Percentiles rank a stretch among this genome's conserved stretches.
phyloP scores from a whole-genome alignment of 2,329 filamentous ascomycete genomes.

The Pseudocercospora musae region DNA sequence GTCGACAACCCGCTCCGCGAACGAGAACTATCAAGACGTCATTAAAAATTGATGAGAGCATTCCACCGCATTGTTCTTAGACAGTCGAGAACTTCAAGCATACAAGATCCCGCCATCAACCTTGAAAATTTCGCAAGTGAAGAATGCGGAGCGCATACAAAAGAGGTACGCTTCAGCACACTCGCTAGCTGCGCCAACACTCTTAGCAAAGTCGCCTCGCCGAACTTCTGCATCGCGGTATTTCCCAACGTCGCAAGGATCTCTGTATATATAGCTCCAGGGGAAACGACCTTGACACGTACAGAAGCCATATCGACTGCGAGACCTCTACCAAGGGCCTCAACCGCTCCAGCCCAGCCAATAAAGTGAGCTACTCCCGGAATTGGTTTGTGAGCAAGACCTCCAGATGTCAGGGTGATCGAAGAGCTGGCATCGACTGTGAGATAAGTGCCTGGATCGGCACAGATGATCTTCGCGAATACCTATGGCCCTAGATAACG shows the following conservation, averaged over 20 bases:
- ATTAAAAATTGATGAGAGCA: neutral
- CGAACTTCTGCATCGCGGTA: neutral
- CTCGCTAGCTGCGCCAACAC: neutral
- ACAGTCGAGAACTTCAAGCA: neutral
- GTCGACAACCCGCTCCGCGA: neutral
- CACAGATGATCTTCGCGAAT: neutral
- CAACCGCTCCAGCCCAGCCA: neutral
- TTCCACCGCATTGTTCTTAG: neutral
- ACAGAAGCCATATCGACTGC: neutral
- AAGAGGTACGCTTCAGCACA: neutral
- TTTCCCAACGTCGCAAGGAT: neutral
- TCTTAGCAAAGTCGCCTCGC: neutral
- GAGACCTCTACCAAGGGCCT: neutral
- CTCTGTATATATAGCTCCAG: neutral
- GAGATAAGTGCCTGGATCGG: neutral
- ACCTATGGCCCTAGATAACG: neutral
- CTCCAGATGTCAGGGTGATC: neutral
- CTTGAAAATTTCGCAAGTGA: neutral
- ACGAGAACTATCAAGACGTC: neutral
- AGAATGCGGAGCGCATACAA: neutral
- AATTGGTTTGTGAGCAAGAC: neutral
- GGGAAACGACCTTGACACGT: neutral
- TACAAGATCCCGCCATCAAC: neutral
- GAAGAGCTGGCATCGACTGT: neutral
- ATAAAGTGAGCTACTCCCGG: neutral